Percentiles rank a stretch among this genome's conserved stretches.
Evolutionary conservation across 2,329 filamentous ascomycete species (phyloP).

Genomic region (Colletotrichum sp.): DNA sequence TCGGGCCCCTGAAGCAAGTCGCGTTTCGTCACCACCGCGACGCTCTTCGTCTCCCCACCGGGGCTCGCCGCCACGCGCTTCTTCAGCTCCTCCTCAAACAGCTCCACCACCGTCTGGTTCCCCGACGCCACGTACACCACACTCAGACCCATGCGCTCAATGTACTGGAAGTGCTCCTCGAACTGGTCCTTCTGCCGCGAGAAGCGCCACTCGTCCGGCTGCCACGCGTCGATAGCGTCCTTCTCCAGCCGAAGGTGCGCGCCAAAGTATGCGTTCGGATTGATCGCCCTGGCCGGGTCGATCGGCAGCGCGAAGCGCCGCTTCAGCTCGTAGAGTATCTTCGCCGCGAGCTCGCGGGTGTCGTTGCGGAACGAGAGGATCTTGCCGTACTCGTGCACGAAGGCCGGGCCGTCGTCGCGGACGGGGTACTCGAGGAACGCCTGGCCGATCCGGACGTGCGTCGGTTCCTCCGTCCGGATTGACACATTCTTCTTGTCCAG

Average conservation of each 20-base stretch:
- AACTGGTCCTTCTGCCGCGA: conserved; percentile 35
- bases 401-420: conserved; percentile 35
- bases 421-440: conserved; percentile 42
- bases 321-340: conserved; percentile 27
- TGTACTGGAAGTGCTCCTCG: conserved; percentile 30
- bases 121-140: conserved; percentile 35
- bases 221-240: conserved; percentile 34
- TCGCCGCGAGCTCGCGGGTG: conserved; percentile 32
- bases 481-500: conserved; percentile 24
- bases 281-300: conserved; percentile 28
- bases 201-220: conserved; percentile 32
- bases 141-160: conserved; percentile 26
- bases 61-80: neutral
- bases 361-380: conserved; percentile 35
- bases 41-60: conserved; percentile 1
- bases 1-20: conserved; percentile 29
- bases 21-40: conserved; percentile 34
- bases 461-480: conserved; percentile 14
- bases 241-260: conserved; percentile 35
- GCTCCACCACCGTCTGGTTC: conserved; percentile 30
- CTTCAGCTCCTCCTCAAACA: conserved; percentile 25
- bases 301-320: conserved; percentile 25
- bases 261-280: conserved; percentile 30
- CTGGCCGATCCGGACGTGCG: conserved; percentile 34
- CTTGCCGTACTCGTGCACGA: conserved; percentile 37